Base-by-base conservation (phyloP, 345 rosid species). In the Syzygium jambos region DNA sequence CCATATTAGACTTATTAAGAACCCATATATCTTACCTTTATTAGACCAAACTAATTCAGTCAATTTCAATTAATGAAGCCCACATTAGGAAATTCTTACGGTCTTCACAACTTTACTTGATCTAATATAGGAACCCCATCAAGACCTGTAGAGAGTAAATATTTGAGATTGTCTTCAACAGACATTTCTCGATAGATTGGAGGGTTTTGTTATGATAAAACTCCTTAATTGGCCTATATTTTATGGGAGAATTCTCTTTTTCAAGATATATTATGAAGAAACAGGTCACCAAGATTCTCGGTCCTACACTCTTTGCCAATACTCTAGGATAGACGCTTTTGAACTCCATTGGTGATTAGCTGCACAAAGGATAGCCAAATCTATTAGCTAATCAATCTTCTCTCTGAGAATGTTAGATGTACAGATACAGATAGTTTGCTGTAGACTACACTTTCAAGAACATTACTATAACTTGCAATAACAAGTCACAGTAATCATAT, bases 181-280 rank as follows among this genome's bases (percentile, higher is more conserved):
- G 91, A 80, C 16, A 88, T 89, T 30, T 89, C 91, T 46, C 89
- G 30, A 86, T 91, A 90, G 23, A 89, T 38, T 4, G 92, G 88
- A 1, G 93, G 92, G 17, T 88, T 87, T 25, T 91, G 82, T 54
- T 92, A 88, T 9, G 93, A 91, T 2, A 90, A 16, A 5, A 34
- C 78, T 92, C 92, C 55, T 90, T 88, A 22, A 90, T 91, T 4
- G 90, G 93, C 5, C 92, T 91, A 56, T 87, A 90, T 2, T 53
- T 14, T 53, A 87, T 85, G 8, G 87, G 16, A 30, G 63, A 46
- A 34, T 78, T 23, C 30, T 89, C 88, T 11, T 14, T 65, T 9
- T 0, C 17, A 27, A 46, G 54, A 38, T 91, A 85, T 12, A 78
- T n/a, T 23, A 85, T 85, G 55, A 90, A 90, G 41, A 90, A 53